phyloP scores from a whole-genome alignment of 2,329 filamentous ascomycete genomes.

The Berkeleyomyces basicola region DNA sequence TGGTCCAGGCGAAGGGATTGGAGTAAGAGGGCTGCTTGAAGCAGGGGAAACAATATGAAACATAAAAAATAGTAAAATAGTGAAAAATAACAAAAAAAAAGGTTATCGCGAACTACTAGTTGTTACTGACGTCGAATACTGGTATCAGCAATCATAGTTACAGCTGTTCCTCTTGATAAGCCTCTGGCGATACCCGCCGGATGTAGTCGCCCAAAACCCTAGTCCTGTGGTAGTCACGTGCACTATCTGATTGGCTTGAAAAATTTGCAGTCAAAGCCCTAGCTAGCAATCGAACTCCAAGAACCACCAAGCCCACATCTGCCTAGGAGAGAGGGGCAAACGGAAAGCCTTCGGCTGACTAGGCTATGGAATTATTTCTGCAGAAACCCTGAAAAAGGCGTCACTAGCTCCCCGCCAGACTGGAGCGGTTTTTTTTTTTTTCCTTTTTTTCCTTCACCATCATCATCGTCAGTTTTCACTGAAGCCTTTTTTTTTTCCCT shows the following conservation, averaged over 20 bases:
- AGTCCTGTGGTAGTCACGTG: too few species aligned
- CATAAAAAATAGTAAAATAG: neutral
- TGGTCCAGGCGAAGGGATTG: constrained; percentile 46
- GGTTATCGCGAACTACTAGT: neutral
- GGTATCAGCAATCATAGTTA: too few species aligned
- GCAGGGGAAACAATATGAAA: neutral
- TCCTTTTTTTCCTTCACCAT: neutral
- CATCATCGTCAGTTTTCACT: neutral
- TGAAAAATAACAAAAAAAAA: neutral
- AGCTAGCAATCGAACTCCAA: too few species aligned
- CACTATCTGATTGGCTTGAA: too few species aligned
- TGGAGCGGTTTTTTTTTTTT: neutral
- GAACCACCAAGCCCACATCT: too few species aligned
- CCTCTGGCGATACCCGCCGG: too few species aligned
- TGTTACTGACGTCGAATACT: too few species aligned
- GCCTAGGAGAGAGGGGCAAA: neutral
- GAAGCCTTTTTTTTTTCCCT: neutral
- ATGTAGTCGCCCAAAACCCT: too few species aligned
- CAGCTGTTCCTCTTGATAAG: too few species aligned
- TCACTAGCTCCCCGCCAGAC: neutral
- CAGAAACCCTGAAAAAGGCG: neutral
- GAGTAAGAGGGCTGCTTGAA: neutral
- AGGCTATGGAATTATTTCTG: neutral
- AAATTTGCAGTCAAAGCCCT: too few species aligned
- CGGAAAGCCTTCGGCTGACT: neutral